A percentile compares a stretch with the other conserved stretches of the same genome.
Conservation (phyloP, 2,329 filamentous ascomycete genomes). For the Stachybotrys elegans region DNA sequence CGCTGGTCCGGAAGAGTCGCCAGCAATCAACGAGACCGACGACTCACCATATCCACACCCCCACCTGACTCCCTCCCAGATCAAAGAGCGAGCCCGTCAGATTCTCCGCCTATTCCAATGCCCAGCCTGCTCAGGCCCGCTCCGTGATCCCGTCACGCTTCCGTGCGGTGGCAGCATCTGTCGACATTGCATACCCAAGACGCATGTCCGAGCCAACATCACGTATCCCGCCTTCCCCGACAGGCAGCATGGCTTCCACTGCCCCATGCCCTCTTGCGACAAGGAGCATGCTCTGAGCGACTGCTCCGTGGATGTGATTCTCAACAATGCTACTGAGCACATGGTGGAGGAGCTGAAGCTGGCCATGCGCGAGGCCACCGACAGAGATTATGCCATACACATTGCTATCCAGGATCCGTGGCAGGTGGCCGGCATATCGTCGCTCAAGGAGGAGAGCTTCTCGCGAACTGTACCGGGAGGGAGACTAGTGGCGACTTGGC, state of each 20-base stretch:
- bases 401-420: conserved; percentile 32
- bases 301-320: conserved; percentile 69
- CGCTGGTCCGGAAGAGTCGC: conserved; percentile 4
- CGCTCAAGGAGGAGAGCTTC: conserved; percentile 27
- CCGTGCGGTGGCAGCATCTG: conserved; percentile 81
- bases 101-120: conserved; percentile 71
- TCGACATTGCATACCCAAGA: conserved; percentile 64
- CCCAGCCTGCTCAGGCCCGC: conserved; percentile 62
- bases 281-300: conserved; percentile 72
- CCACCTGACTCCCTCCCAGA: conserved; percentile 2
- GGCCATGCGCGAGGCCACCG: conserved; percentile 24
- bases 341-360: conserved; percentile 49
- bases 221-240: conserved; percentile 69
- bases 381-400: conserved; percentile 27
- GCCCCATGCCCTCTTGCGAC: conserved; percentile 62
- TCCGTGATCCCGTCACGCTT: conserved; percentile 66
- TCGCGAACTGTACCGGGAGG: conserved; percentile 45
- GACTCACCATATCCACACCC: not conserved
- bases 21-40: not conserved
- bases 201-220: conserved; percentile 62
- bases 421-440: conserved; percentile 34
- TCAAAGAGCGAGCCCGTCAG: conserved; percentile 17
- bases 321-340: conserved; percentile 65
- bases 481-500: conserved; percentile 61
- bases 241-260: conserved; percentile 66